Evolutionary conservation across 768 basidiomycete genomes (phyloP), one percentile per base, ranked within the genome.

Genomic region (Calocybe gangraenosa): DNA sequence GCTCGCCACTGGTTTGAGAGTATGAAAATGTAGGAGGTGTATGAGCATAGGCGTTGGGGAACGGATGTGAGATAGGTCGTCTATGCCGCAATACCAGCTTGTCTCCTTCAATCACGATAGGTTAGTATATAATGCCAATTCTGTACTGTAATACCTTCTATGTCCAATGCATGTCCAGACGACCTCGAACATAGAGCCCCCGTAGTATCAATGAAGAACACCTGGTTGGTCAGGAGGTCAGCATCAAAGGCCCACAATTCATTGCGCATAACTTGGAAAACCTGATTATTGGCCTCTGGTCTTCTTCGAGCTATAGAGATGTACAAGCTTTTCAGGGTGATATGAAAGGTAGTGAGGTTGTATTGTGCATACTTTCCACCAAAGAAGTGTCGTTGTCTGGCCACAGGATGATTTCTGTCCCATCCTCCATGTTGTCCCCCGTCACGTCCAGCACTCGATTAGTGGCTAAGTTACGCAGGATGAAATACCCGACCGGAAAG

Each of bases 151-250:
- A 30, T 61, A 84, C 88, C 77, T 71, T 91, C 80, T 28, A 92
- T 64, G 55, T 92, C 89, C 30, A 92, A 67, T 7, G 88, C 90
- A 63, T 91, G 88, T 0, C 90, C 90, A 13, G 88, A 78, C 3
- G 79, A 76, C 53, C 84, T 75, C 7, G 89, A 87, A 59, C 87
- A 92, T 33, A 92, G 63, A 8, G 79, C 80, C 15, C 90, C 89
- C 15, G 78, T 76, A 2, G 77, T 74, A 59, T 92, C 90, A 42
- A 92, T 77, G 66, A 87, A 92, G 67, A 90, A 92, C 14, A 92
- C 85, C 85, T 91, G 54, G 28, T 21, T 18, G 7, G 21, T 47
- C 38, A 10, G 35, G 10, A 30, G 44, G 41, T 50, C 3, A 28
- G 18, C 35, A 31, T 42, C n/a, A 18, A 18, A 15, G 3, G 8